Evolutionary conservation across 495 filamentous ascomycete genomes (phyloP), one percentile per base, ranked within the genome.

Genomic region (Penicillium cinerascens): DNA sequence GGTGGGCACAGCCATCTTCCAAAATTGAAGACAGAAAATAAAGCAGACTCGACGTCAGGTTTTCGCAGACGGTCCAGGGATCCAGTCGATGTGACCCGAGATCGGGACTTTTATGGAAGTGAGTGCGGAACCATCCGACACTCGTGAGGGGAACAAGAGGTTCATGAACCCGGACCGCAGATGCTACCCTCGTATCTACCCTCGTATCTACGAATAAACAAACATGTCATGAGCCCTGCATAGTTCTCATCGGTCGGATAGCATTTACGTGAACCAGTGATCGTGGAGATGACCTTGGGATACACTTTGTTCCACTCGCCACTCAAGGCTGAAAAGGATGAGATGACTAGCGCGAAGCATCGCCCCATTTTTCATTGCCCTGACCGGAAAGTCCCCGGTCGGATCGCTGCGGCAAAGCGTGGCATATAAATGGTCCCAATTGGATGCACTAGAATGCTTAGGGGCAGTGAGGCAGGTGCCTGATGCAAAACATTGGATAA

Each of bases 371-470:
- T 33, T 33, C 29, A 33, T 33, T 10, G 26, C n/a, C 26, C 11
- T 29, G 26, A 39, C 23, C 38, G 41, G 41, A 18, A 33, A 44
- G 35, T 33, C 41, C 40, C 41, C 51, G 35, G 42, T 47, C 44
- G 52, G 52, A 50, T 50, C 38, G 6, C n/a, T 26, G 45, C 52
- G 44, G 52, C 51, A 54, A 15, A 54, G 44, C 45, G 52, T 50
- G 41, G 40, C 11, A 41, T 44, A 39, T 50, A n/a, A 41, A 41
- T 33, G 27, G 16, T 10, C 44, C 40, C 52, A 49, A 55, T 55
- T 55, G 43, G 52, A 45, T 55, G 43, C 46, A 45, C 33, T 46
- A 21, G 17, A n/a, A 5, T 16, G 26, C 26, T 45, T 25, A 3
- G 25, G 26, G 26, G 26, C 26, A n/a, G n/a, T n/a, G n/a, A 29